Evolutionary conservation across 805 yeast genomes (phyloP).

Genomic region (Candida anglica): DNA sequence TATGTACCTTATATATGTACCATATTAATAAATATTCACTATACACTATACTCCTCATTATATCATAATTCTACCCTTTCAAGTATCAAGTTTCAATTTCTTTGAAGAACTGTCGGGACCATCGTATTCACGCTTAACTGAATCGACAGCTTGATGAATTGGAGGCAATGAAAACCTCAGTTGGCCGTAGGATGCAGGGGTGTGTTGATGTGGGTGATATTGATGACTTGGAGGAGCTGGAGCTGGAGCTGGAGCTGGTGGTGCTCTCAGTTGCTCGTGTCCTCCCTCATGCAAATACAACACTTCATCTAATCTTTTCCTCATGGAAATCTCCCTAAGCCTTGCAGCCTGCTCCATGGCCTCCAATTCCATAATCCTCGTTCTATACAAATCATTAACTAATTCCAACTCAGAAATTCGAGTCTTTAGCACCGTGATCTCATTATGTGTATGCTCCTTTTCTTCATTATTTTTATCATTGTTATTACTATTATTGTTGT

Average conservation of each 20-base stretch:
- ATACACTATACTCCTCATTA: no score
- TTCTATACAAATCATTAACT: conserved; percentile 82
- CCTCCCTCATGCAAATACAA: conserved; percentile 21
- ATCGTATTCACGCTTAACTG: conserved; percentile 3
- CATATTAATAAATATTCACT: no score
- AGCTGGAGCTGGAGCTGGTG: background rate
- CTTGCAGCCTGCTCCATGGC: conserved; percentile 56
- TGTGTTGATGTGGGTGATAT: no score
- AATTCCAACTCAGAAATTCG: conserved; percentile 84
- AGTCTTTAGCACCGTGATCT: conserved; percentile 52
- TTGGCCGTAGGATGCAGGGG: conserved; percentile 1
- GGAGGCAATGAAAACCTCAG: conserved; percentile 3
- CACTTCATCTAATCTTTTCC: conserved; percentile 46
- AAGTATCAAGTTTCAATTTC: conserved; percentile 2
- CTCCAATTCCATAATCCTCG: conserved; percentile 81
- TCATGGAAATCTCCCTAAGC: conserved; percentile 45
- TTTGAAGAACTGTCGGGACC: conserved; percentile 1
- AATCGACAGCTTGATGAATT: conserved; percentile 2
- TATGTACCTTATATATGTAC: no score
- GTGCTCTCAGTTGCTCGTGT: conserved; percentile 4
- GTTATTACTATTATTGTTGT: conserved; percentile 8
- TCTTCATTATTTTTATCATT: conserved; percentile 4
- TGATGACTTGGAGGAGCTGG: conserved; percentile 1
- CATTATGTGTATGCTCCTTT: conserved; percentile 15
- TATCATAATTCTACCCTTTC: no score